phyloP scores from a whole-genome alignment of 768 basidiomycete genomes.

The Tulasnella sp. region DNA sequence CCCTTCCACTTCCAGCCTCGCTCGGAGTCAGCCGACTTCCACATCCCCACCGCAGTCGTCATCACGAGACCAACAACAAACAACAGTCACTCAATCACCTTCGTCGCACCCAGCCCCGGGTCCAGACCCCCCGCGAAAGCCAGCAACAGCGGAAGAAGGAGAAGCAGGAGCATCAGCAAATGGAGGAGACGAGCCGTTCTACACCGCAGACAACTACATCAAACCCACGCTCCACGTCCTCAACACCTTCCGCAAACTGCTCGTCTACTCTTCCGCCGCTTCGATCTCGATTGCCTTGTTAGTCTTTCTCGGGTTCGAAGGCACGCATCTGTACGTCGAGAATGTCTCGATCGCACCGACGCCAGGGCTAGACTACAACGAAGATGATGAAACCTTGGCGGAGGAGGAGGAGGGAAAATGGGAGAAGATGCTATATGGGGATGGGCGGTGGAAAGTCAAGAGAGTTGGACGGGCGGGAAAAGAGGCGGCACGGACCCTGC shows the following conservation, averaged over 20 bases:
- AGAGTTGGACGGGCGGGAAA: constrained; percentile 59
- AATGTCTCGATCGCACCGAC: constrained; percentile 51
- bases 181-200: constrained; percentile 17
- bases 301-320: constrained; percentile 51
- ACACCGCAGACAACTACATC: constrained; percentile 29
- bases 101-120: background rate
- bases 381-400: constrained; percentile 42
- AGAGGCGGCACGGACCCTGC: constrained; percentile 71
- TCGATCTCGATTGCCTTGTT: constrained; percentile 27
- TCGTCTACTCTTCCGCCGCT: constrained; percentile 27
- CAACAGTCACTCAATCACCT: background rate
- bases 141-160: background rate
- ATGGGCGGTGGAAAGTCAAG: constrained; percentile 69
- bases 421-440: constrained; percentile 55
- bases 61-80: constrained; percentile 8
- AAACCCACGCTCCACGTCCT: constrained; percentile 29
- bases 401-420: constrained; percentile 46
- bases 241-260: background rate
- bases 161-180: too few species aligned
- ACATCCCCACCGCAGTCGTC: background rate
- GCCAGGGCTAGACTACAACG: constrained; percentile 34
- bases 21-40: background rate
- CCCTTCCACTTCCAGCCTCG: background rate
- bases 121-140: background rate
- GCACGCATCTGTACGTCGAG: constrained; percentile 67